Base-by-base conservation (phyloP, 2,329 filamentous ascomycete species). In the Hypoxylon sp. region DNA sequence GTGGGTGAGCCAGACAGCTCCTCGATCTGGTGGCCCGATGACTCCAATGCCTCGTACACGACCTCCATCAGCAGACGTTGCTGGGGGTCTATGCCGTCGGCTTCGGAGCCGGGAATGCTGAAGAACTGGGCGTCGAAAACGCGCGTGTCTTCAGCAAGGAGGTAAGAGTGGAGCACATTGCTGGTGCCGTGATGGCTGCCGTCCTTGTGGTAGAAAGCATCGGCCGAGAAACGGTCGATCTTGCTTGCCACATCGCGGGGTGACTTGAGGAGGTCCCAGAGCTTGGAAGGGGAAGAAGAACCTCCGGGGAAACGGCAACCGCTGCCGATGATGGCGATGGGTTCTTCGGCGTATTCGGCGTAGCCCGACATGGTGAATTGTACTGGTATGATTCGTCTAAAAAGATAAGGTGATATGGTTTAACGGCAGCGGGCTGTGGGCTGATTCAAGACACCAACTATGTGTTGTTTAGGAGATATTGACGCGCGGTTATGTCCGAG, bases 311-410 rank as follows among this genome's bases (percentile, higher is more conserved):
- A 81, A 10, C 80, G 78, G 68, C 80, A 83, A 3, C 74, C 79
- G n/a, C 51, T 78, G 55, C 81, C 81, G 53, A 83, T 73, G 30
- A 83, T 76, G n/a, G 81, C 82, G 60, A 83, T 82, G 21, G 81
- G 80, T 57, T 81, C 79, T 25, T 56, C 53, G 25, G 53, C 38
- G 53, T 56, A 56, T 34, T 59, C 56, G 56, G 56, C 45, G 45
- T 59, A 59, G 45, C 56, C 56, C 56, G 56, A 59, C 56, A 59
- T 59, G 23, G 30, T 59, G 56, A 36, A 56, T 56, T 56, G 53
- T 56, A 56, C 53, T 56, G 53, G 53, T 28, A 30, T 30, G 41
- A 32, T 45, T 56, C 41, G 53, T 56, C 53, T 56, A 30, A 30
- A 30, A 7, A 2, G 28, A 30, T 56, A 10, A 34, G 17, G 28